Base-by-base conservation (phyloP, 169 alveolate species). In the Plasmodium vivax region DNA sequence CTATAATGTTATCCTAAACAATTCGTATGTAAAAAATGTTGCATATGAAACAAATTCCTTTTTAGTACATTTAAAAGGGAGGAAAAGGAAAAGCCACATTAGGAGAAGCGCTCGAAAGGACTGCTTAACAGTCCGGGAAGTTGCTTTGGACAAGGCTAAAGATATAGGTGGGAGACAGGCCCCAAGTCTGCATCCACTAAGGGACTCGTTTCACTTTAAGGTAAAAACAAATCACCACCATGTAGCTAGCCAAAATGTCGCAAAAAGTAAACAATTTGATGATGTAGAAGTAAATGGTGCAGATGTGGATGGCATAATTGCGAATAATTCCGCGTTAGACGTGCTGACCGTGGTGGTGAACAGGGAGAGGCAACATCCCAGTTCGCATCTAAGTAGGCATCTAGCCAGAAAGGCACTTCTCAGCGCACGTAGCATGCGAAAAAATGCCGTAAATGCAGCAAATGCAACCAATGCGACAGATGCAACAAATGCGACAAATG, bases 1-100 rank as follows among this genome's bases (percentile, higher is more conserved):
- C 73, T 80, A 80, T 88, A 80, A 80, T 68, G 34, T 43, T 62
- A 79, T 80, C 62, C 34, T 56, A 47, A 87, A 87, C 54, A 80
- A 87, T n/a, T 54, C 87, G 23, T 41, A 79, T 87, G 38, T 56
- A 80, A 88, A 19, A 88, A 74, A 88, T 88, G 32, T 58, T 30
- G 51, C 71, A 56, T 82, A 56, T 80, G 82, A 51, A 58, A 81
- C 43, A 62, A 58, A 80, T 88, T 68, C 75, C 47, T 43, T 36
- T 75, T 51, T 80, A 62, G 68, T 74, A 62, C 88, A 88, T 88
- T 80, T 88, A 80, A 88, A 79, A 88, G 90, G 73, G 27, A 88
- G 79, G 56, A 80, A 72, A 88, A 36, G 73, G 34, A 88, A 68
- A 88, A 19, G 23, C 36, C 82, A 43, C 23, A 36, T 12, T 88